Evolutionary conservation across 2,329 filamentous ascomycete genomes (phyloP).

Genomic region (Aspergillus fijiensis): DNA sequence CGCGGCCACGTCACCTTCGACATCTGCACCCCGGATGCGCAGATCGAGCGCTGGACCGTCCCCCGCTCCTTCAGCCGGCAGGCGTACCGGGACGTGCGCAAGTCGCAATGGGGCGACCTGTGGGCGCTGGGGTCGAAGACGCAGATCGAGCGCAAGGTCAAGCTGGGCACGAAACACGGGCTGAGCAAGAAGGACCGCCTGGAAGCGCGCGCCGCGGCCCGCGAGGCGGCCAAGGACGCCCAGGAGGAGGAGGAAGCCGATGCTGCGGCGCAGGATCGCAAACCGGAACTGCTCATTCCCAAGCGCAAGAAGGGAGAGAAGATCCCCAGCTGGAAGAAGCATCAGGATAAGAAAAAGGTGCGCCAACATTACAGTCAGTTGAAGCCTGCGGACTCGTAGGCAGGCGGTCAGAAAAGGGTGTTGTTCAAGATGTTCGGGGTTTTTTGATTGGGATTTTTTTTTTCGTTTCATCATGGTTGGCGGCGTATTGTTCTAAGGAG

Average conservation of each 20-base stretch:
- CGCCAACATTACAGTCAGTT: conserved; percentile 42
- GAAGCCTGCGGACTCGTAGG: not conserved
- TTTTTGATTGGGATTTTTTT: not conserved
- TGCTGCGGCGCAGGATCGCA: conserved; percentile 11
- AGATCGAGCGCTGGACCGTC: conserved; percentile 90
- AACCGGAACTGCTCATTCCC: conserved; percentile 18
- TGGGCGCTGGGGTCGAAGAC: conserved; percentile 97
- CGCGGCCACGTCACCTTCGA: conserved; percentile 86
- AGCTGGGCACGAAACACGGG: conserved; percentile 54
- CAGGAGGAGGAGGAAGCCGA: conserved; percentile 25
- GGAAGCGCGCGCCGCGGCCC: conserved; percentile 37
- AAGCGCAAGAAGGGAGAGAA: conserved; percentile 35
- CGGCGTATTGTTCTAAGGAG: not conserved
- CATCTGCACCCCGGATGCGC: conserved; percentile 80
- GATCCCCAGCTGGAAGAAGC: conserved; percentile 45
- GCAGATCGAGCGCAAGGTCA: conserved; percentile 60
- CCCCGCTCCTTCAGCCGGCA: conserved; percentile 75
- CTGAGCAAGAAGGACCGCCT: conserved; percentile 42
- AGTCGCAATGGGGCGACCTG: conserved; percentile 85
- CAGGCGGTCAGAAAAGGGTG: not conserved
- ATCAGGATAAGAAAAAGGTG: conserved; percentile 44
- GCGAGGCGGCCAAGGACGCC: conserved; percentile 24
- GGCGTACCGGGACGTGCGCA: conserved; percentile 89
- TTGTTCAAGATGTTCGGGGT: not conserved
- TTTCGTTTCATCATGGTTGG: not conserved